A percentile compares a stretch with the other conserved stretches of the same genome.
Conservation (phyloP, 2,329 filamentous ascomycete species). For the Aspergillus sp. region DNA sequence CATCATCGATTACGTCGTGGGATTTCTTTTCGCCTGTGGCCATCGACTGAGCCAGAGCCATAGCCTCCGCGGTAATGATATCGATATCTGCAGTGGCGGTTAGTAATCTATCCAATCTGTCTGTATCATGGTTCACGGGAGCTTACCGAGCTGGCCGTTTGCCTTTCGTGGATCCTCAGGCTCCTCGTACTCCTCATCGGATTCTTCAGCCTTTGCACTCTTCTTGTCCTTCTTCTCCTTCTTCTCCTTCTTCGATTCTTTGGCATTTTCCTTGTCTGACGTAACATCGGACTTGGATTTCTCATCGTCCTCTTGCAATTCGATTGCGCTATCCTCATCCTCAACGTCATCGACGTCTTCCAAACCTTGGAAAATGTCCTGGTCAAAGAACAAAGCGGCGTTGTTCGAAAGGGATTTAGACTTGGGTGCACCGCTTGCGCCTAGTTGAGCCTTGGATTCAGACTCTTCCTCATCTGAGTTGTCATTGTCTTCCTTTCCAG, state of each 20-base stretch:
- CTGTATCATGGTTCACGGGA: slow-evolving; percentile 13
- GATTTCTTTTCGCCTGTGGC: slow-evolving; percentile 79
- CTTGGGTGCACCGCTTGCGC: slow-evolving; percentile 28
- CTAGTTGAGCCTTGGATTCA: slow-evolving; percentile 14
- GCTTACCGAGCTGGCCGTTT: slow-evolving; percentile 41
- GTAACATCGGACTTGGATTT: slow-evolving; percentile 10
- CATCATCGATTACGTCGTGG: slow-evolving; percentile 78
- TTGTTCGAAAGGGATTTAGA: slow-evolving; percentile 67
- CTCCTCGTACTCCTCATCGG: slow-evolving; percentile 32
- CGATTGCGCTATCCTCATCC: slow-evolving; percentile 38
- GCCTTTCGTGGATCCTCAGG: slow-evolving; percentile 35
- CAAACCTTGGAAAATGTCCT: slow-evolving; percentile 88
- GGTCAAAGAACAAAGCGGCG: slow-evolving; percentile 85
- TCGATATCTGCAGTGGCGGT: slow-evolving; percentile 66
- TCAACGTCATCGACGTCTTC: slow-evolving; percentile 57
- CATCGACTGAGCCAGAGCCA: slow-evolving; percentile 91
- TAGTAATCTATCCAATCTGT: slow-evolving; percentile 8
- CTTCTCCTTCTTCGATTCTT: slow-evolving; percentile 15
- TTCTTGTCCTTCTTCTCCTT: slow-evolving; percentile 18
- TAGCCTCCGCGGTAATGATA: slow-evolving; percentile 98
- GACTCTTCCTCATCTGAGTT: slow-evolving; percentile 58
- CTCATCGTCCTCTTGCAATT: slow-evolving; percentile 25
- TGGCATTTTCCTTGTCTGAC: slow-evolving; percentile 17
- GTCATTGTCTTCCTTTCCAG: slow-evolving; percentile 55
- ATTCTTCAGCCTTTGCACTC: slow-evolving; percentile 12